Percentiles rank a stretch among this genome's conserved stretches.
Evolutionary conservation across 805 yeast genomes (phyloP).

Genomic region (Groenewaldozyma salmanticensis): DNA sequence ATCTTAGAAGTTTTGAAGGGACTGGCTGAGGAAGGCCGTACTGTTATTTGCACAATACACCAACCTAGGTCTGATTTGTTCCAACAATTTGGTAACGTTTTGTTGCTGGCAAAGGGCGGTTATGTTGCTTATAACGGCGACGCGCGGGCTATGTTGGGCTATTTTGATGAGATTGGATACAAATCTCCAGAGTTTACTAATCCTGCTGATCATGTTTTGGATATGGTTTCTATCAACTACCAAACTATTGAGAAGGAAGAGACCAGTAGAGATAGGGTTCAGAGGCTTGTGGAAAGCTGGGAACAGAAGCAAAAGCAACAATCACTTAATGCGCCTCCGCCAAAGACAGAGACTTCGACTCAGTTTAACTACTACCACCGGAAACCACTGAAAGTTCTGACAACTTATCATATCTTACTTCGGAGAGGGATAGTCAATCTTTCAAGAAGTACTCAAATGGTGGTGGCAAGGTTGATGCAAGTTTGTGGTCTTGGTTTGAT

Average conservation of each 20-base stretch:
- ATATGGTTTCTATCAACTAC: constrained; percentile 51
- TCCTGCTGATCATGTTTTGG: constrained; percentile 67
- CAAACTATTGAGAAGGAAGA: constrained; percentile 36
- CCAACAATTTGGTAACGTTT: constrained; percentile 55
- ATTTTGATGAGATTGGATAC: constrained; percentile 42
- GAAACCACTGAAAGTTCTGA: constrained; percentile 23
- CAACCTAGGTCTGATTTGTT: constrained; percentile 71
- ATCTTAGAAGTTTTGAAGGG: constrained; percentile 51
- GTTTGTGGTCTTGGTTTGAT: constrained; percentile 54
- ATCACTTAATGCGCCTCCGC: neutral
- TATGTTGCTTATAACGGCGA: constrained; percentile 58
- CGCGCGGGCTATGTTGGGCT: constrained; percentile 34
- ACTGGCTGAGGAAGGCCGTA: constrained; percentile 48
- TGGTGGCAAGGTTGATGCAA: constrained; percentile 57
- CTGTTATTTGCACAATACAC: constrained; percentile 70
- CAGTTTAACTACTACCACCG: constrained; percentile 8
- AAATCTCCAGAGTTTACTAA: constrained; percentile 53
- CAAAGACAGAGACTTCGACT: neutral
- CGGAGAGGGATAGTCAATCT: constrained; percentile 35
- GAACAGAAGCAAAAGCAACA: neutral
- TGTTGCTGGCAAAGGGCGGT: constrained; percentile 67
- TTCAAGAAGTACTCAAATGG: constrained; percentile 44
- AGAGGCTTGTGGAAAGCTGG: constrained; percentile 33
- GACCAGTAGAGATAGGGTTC: constrained; percentile 34
- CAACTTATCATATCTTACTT: constrained; percentile 28